Base-by-base conservation (phyloP, 352 stramenopile genomes). In the Phytopythium oedochilum region DNA sequence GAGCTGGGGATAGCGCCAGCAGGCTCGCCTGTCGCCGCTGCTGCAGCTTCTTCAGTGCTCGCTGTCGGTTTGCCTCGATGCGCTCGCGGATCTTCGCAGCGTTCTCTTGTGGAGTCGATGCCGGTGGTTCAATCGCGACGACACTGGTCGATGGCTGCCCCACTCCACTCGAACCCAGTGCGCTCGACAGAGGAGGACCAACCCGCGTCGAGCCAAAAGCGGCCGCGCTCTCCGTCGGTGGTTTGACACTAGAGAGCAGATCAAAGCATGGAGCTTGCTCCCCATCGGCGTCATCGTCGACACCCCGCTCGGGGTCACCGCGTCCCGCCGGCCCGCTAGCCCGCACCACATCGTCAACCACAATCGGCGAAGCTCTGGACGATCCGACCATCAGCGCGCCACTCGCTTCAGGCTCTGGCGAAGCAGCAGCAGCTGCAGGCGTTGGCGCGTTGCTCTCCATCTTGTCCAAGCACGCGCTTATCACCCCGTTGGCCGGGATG, bases 31-130 rank as follows among this genome's bases (percentile, higher is more conserved):
- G 70, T 36, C 66, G 66, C 58, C 46, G 66, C 55, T 76, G 63
- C 44, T 86, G 56, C n/a, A 88, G 56, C 42, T 86, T 82, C 25
- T 77, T 67, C 8, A 90, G 51, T 12, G 82, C 79, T 22, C 78
- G 77, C 15, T 77, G 55, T 9, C 80, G 70, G 45, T 93, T 90
- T 32, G 69, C 67, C 72, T 91, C 80, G 25, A 90, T 83, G n/a
- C 79, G 83, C 39, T 73, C 68, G 9, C 63, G 70, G 3, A 82
- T 35, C 38, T 64, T 45, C 0, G 48, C 47, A 10, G 61, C 55
- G n/a, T 65, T 55, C 6, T 65, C 40, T 2, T 55, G 29, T 11
- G 42, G 42, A 3, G 25, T 20, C 23, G 40, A 5, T 0, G 40
- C 22, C 14, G 12, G 20, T 9, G 39, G 39, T 18, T 23, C n/a